Conservation (phyloP, 139 green algal species). For the Haematococcus sp. region DNA sequence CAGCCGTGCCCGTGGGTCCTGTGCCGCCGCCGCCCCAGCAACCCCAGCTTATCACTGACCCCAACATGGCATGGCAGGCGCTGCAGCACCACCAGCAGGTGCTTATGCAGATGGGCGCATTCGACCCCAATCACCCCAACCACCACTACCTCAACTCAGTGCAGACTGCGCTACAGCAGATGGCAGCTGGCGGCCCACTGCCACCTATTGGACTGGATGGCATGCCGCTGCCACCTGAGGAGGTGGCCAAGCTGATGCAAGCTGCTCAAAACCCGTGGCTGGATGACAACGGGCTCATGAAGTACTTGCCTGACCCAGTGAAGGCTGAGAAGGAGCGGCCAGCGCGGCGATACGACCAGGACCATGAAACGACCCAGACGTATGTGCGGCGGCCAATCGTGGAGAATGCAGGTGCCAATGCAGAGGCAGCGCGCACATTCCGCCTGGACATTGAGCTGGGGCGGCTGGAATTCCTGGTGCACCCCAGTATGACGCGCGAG, state of each 20-base stretch:
- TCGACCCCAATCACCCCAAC: slow-evolving; percentile 6
- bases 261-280: slow-evolving; percentile 21
- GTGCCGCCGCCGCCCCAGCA: background rate
- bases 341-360: slow-evolving; percentile 44
- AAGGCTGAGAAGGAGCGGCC: slow-evolving; percentile 47
- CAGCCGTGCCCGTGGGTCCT: background rate
- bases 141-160: background rate
- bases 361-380: slow-evolving; percentile 29
- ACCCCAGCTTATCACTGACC: slow-evolving; percentile 1
- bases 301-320: slow-evolving; percentile 32
- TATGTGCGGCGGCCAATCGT: slow-evolving; percentile 31
- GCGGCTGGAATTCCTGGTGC: slow-evolving; percentile 53
- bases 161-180: background rate
- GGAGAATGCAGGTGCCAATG: background rate
- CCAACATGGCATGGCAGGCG: background rate
- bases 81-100: slow-evolving; percentile 7
- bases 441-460: slow-evolving; percentile 57
- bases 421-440: slow-evolving; percentile 26
- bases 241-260: background rate
- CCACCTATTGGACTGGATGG: background rate
- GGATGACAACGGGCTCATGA: slow-evolving; percentile 50
- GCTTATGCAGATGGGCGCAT: background rate
- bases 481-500: slow-evolving; percentile 54
- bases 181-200: background rate
- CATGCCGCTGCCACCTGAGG: background rate